Evolutionary conservation across 1,139 yeast species (phyloP).

Genomic region (Taphrina deformans): DNA sequence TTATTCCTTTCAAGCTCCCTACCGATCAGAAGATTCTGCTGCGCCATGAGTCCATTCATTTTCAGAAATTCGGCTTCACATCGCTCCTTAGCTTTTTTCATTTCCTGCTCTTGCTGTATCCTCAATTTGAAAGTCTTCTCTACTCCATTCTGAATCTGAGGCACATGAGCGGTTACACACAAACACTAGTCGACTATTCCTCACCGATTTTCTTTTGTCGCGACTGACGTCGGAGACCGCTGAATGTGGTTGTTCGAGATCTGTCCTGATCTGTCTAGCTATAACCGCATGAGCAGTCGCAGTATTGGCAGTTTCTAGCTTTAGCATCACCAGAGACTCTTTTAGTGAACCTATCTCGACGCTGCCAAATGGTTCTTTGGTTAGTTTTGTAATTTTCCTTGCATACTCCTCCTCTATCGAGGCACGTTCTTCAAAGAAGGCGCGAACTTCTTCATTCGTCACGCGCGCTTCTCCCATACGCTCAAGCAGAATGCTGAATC

Average conservation of each 20-base stretch:
- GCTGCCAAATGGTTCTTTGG: constrained; percentile 57
- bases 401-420: constrained; percentile 74
- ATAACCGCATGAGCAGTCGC: constrained; percentile 54
- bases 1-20: constrained; percentile 70
- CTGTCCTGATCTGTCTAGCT: constrained; percentile 50
- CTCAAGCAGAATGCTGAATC: constrained; percentile 50
- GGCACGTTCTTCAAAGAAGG: constrained; percentile 52
- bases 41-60: constrained; percentile 60
- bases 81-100: constrained; percentile 49
- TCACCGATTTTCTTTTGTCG: constrained; percentile 51
- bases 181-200: background rate
- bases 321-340: constrained; percentile 60
- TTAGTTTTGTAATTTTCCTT: constrained; percentile 51
- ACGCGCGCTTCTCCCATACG: constrained; percentile 58
- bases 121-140: constrained; percentile 51
- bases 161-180: background rate
- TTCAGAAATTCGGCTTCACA: constrained; percentile 63
- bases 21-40: constrained; percentile 74
- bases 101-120: constrained; percentile 45
- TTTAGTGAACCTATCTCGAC: constrained; percentile 62
- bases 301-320: constrained; percentile 56
- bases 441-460: constrained; percentile 51
- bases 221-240: constrained; percentile 51
- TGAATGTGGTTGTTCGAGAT: constrained; percentile 50
- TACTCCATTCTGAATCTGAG: constrained; percentile 41